phyloP scores from a whole-genome alignment of 768 basidiomycete species.

The Gymnopilus junonius region DNA sequence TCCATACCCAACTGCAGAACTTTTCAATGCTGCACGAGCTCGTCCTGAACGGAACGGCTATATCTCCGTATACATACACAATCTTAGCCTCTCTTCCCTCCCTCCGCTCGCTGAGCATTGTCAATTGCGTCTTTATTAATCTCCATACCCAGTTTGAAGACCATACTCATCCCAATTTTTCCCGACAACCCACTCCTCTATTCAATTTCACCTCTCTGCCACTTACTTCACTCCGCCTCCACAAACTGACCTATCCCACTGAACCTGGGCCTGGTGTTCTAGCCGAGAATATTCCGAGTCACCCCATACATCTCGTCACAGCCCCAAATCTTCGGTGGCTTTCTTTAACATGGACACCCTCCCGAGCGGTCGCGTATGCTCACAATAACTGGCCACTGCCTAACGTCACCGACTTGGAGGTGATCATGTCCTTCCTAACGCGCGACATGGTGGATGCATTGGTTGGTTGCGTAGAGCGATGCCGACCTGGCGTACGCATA shows the following conservation, averaged over 20 bases:
- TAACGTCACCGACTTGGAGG: too few relatives aligned
- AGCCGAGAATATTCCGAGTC: not conserved
- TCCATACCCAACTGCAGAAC: conserved; percentile 22
- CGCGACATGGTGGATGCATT: too few relatives aligned
- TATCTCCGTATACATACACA: conserved; percentile 30
- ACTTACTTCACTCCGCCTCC: conserved; percentile 22
- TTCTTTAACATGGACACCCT: conserved; percentile 20
- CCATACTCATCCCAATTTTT: too few relatives aligned
- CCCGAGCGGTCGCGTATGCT: conserved; percentile 13
- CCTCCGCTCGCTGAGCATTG: conserved; percentile 27
- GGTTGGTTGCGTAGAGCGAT: too few relatives aligned
- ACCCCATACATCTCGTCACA: conserved; percentile 22
- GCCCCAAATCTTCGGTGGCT: conserved; percentile 15
- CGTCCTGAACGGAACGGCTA: conserved; percentile 22
- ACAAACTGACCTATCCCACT: conserved; percentile 8
- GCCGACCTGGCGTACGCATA: too few relatives aligned
- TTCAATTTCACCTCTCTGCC: conserved; percentile 20
- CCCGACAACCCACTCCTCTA: not conserved
- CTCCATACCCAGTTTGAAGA: conserved; percentile 11
- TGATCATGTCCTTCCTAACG: too few relatives aligned
- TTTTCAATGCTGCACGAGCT: conserved; percentile 30
- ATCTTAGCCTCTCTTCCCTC: conserved; percentile 26
- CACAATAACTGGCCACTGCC: too few relatives aligned
- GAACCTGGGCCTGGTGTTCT: conserved; percentile 5
- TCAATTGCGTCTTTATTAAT: conserved; percentile 24